These are phyloP conservation scores for Coemansia sp. DNA, from an alignment of 192 early-diverging fungal genomes.

Conservation along the genomic window DNA sequence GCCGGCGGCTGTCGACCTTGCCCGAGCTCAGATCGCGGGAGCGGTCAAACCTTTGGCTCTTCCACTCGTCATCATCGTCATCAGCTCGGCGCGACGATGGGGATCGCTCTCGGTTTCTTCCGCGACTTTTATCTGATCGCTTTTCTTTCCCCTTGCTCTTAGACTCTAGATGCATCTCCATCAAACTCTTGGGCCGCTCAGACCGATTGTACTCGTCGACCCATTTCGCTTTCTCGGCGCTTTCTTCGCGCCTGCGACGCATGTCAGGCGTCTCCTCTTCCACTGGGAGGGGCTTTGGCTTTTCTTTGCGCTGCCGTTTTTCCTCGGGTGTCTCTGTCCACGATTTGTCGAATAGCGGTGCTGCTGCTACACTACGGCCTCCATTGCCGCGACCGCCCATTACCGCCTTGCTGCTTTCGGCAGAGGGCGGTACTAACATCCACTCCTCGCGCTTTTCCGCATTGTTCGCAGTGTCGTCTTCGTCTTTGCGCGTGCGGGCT, in stretches of 20 bases:
- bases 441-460: constrained; percentile 24
- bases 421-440: constrained; percentile 48
- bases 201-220: constrained; percentile 42
- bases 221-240: constrained; percentile 28
- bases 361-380: neutral
- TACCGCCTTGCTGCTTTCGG: constrained; percentile 8
- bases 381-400: neutral
- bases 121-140: neutral
- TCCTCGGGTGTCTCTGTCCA: constrained; percentile 47
- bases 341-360: constrained; percentile 37
- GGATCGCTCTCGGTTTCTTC: neutral
- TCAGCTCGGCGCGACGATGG: neutral
- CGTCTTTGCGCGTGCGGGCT: constrained; percentile 4
- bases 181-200: constrained; percentile 43
- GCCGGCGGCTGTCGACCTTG: constrained; percentile 9
- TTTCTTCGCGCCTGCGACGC: constrained; percentile 18
- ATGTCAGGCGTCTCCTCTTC: constrained; percentile 27
- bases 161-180: constrained; percentile 43
- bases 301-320: constrained; percentile 9
- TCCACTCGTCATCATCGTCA: constrained; percentile 26
- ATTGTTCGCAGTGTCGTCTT: neutral
- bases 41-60: constrained; percentile 26
- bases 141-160: constrained; percentile 6
- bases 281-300: constrained; percentile 1
- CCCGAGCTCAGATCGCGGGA: constrained; percentile 22